Conservation (phyloP, 345 rosid genomes). For the Punica granatum region DNA sequence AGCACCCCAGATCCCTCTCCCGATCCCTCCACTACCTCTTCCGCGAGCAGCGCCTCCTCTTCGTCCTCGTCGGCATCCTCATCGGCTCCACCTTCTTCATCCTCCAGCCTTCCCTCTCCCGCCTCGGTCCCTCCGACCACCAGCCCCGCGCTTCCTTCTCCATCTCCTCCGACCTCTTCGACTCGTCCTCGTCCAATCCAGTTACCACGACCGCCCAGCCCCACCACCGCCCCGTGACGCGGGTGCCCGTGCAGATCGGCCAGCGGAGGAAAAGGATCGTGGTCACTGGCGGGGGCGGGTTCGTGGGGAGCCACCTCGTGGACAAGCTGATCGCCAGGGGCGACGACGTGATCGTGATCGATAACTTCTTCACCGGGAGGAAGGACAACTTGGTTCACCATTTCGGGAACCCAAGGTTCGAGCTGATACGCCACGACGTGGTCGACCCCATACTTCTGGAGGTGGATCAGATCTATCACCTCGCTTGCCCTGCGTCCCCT, state of each 20-base stretch:
- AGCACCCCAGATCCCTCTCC: constrained; percentile 74
- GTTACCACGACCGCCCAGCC: constrained; percentile 9
- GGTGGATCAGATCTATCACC: constrained; percentile 98
- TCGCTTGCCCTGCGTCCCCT: constrained; percentile 99
- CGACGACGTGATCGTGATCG: constrained; percentile 91
- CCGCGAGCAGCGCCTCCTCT: constrained; percentile 82
- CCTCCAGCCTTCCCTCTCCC: constrained; percentile 82
- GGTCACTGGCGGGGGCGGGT: constrained; percentile 96
- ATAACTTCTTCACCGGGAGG: constrained; percentile 93
- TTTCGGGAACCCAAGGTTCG: constrained; percentile 78
- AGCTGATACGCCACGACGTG: constrained; percentile 93
- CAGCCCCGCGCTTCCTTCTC: constrained; percentile 32
- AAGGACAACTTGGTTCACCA: constrained; percentile 85
- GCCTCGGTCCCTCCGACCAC: constrained; percentile 42
- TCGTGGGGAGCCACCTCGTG: constrained; percentile 95
- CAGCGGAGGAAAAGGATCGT: constrained; percentile 70
- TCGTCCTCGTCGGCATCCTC: constrained; percentile 85
- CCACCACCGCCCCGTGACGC: constrained; percentile 7
- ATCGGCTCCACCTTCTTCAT: constrained; percentile 95
- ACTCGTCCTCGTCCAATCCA: constrained; percentile 2
- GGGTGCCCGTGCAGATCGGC: constrained; percentile 70
- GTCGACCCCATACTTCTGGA: constrained; percentile 92
- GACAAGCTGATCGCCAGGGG: constrained; percentile 86
- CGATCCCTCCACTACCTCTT: constrained; percentile 82
- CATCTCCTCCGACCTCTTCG: constrained; percentile 8